Conservation (phyloP, 2,329 filamentous ascomycete species). For the Cladosporium halotolerans region DNA sequence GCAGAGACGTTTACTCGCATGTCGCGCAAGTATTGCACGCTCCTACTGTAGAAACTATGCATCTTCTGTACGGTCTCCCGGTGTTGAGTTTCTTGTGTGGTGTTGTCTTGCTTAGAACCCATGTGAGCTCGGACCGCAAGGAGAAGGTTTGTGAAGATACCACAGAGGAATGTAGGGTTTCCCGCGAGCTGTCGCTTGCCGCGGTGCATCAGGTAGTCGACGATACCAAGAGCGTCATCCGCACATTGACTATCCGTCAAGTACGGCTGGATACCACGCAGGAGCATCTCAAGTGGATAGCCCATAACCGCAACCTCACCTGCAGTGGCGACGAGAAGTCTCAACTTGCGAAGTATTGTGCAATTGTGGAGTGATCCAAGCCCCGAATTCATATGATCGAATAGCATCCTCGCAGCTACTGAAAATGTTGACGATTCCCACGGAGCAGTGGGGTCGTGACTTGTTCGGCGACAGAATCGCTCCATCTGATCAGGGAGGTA, state of each 20-base stretch:
- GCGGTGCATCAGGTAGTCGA: conserved; percentile 71
- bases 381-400: conserved; percentile 75
- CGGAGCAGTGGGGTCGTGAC: conserved; percentile 49
- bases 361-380: conserved; percentile 83
- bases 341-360: conserved; percentile 77
- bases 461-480: conserved; percentile 67
- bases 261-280: conserved; percentile 72
- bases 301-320: conserved; percentile 65
- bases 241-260: conserved; percentile 80
- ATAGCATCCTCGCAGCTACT: conserved; percentile 57
- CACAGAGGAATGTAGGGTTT: conserved; percentile 70
- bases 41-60: conserved; percentile 70
- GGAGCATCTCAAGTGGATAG: conserved; percentile 84
- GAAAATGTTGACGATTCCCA: conserved; percentile 27
- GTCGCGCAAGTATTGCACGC: conserved; percentile 59
- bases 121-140: conserved; percentile 73
- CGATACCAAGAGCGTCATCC: conserved; percentile 81
- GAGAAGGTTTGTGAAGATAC: conserved; percentile 71
- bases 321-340: conserved; percentile 72
- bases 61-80: conserved; percentile 69
- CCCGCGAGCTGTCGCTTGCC: conserved; percentile 60
- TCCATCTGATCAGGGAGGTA: conserved; percentile 69
- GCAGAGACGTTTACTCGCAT: neutral
- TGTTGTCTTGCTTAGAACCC: conserved; percentile 66
- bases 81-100: conserved; percentile 79